Evolutionary conservation across 257 asterid species (phyloP).

Genomic region (Fraxinus anomala): DNA sequence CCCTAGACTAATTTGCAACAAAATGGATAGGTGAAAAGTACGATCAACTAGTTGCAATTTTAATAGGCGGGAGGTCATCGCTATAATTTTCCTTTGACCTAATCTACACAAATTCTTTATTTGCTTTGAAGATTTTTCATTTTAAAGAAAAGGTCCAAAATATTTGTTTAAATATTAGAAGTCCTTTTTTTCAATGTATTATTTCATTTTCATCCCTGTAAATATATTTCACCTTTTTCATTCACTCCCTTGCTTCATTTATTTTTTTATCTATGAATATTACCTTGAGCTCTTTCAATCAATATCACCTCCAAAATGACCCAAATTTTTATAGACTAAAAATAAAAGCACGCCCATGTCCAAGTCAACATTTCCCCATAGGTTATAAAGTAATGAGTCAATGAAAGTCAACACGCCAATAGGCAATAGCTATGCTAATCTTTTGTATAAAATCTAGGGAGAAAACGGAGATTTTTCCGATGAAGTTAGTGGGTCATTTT

Average conservation of each 20-base stretch:
- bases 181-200: background rate
- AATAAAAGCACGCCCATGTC: background rate
- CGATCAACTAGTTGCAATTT: too few species aligned
- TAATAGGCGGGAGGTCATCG: too few species aligned
- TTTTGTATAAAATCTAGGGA: too few species aligned
- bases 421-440: background rate
- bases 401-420: background rate
- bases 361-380: background rate
- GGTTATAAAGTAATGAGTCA: background rate
- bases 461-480: background rate
- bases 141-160: too few species aligned
- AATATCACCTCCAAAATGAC: background rate
- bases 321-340: background rate
- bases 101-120: too few species aligned
- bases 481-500: background rate
- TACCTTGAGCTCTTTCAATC: background rate
- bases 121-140: too few species aligned
- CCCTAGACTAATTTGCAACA: too few species aligned
- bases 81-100: too few species aligned
- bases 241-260: background rate
- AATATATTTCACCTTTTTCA: background rate
- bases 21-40: too few species aligned
- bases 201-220: background rate
- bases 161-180: too few species aligned
- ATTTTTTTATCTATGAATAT: too few species aligned